phyloP scores from a whole-genome alignment of 2,329 filamentous ascomycete genomes.

The Teratosphaeriaceae sp. region DNA sequence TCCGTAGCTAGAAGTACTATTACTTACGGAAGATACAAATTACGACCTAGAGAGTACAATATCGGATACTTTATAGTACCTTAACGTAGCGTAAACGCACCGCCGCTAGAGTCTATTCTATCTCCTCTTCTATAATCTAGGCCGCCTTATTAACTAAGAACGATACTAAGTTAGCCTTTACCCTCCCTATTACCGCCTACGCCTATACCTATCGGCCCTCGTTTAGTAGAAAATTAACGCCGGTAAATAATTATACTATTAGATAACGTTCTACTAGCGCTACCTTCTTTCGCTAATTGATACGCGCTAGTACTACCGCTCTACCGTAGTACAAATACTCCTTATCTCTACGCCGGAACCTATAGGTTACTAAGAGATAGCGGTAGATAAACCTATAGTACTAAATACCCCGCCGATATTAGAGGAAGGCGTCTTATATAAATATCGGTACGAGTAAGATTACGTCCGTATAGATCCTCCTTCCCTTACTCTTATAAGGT shows the following conservation, averaged over 20 bases:
- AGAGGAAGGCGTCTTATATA: background rate
- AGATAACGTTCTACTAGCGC: background rate
- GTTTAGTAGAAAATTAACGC: conserved; percentile 2
- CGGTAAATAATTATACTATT: background rate
- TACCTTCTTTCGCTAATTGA: background rate
- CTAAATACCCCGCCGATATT: conserved; percentile 1
- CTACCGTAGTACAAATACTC: background rate
- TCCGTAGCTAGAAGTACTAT: too few species aligned
- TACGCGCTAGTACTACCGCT: background rate
- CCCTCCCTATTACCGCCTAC: background rate
- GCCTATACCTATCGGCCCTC: background rate
- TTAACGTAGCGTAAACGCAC: too few species aligned
- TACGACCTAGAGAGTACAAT: too few species aligned
- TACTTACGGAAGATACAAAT: too few species aligned
- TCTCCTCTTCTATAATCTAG: too few species aligned
- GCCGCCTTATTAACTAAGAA: too few species aligned
- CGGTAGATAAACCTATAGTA: background rate
- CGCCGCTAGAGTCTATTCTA: too few species aligned
- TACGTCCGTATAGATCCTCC: background rate
- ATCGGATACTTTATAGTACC: too few species aligned
- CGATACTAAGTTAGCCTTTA: too few species aligned
- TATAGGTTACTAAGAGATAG: background rate
- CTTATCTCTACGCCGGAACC: background rate
- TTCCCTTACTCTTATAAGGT: background rate
- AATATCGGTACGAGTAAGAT: background rate